These are phyloP conservation scores for Ophiognomonia clavigignenti-juglandacearum DNA, from an alignment of 2,329 filamentous ascomycete genomes.

Conservation along the genomic window DNA sequence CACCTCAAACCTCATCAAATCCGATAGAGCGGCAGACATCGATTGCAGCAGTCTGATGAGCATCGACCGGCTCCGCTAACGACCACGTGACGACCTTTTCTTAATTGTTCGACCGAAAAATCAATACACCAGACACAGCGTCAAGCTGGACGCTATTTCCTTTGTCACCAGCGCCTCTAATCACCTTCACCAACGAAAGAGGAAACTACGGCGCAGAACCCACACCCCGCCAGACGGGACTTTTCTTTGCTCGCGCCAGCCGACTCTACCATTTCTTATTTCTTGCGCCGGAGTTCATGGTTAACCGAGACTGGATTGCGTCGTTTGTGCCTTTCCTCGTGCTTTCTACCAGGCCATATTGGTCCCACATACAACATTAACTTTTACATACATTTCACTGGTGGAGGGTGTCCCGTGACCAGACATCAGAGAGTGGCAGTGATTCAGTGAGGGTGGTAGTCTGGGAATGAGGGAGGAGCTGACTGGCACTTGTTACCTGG, in stretches of 20 bases:
- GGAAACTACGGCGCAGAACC: too few relatives aligned
- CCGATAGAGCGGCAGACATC: background rate
- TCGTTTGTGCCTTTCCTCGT: conserved; percentile 5
- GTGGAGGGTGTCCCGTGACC: too few relatives aligned
- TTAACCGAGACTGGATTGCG: conserved; percentile 9
- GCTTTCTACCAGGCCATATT: conserved; percentile 10
- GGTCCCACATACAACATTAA: conserved; percentile 3
- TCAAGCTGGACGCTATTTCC: conserved; percentile 10
- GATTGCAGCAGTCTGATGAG: conserved; percentile 9
- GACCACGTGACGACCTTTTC: conserved; percentile 8
- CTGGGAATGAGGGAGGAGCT: background rate
- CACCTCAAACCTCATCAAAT: background rate
- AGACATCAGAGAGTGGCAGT: background rate
- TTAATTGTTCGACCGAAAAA: conserved; percentile 1
- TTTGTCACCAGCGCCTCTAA: conserved; percentile 12
- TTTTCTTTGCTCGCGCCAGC: background rate
- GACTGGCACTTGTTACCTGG: background rate
- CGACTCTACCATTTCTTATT: background rate
- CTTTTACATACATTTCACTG: conserved; percentile 4
- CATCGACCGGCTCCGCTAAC: conserved; percentile 10
- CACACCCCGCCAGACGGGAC: too few relatives aligned
- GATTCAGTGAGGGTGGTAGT: background rate
- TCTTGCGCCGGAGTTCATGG: conserved; percentile 13
- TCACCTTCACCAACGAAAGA: conserved; percentile 2
- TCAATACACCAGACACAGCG: conserved; percentile 1